Evolutionary conservation across 177 flowering plant species (phyloP).

Genomic region (Vitis hybrid): DNA sequence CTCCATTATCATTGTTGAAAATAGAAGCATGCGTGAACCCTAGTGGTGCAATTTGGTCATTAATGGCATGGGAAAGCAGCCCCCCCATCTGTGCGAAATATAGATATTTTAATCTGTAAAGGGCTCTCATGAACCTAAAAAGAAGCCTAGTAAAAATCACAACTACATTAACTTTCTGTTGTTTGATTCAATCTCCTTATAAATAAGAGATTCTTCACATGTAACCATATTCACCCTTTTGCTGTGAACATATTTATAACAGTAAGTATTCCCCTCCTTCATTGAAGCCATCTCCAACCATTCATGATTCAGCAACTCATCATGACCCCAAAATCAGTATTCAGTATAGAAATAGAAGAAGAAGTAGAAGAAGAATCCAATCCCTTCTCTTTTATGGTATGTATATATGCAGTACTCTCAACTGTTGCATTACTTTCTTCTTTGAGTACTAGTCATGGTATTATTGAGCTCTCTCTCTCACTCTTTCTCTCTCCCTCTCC

Average conservation of each 20-base stretch:
- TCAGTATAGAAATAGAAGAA: not conserved
- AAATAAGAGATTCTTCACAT: not conserved
- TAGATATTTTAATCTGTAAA: not conserved
- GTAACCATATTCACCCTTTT: not conserved
- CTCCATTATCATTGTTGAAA: not conserved
- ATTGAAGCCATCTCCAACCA: too few species aligned
- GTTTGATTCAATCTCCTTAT: not conserved
- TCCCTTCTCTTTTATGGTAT: not conserved
- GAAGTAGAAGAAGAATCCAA: not conserved
- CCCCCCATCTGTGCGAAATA: not conserved
- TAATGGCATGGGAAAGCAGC: not conserved
- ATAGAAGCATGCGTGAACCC: not conserved
- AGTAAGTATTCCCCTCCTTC: not conserved
- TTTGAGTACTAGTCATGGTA: not conserved
- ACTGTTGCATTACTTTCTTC: not conserved
- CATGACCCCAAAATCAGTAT: too few species aligned
- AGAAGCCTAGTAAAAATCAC: too few species aligned
- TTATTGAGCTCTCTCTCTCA: not conserved
- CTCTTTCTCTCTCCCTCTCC: not conserved
- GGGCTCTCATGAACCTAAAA: not conserved
- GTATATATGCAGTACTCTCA: not conserved
- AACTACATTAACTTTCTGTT: not conserved
- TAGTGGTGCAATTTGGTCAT: slow-evolving; percentile 5
- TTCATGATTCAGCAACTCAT: too few species aligned
- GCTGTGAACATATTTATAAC: not conserved